Evolutionary conservation across 2,329 filamentous ascomycete genomes (phyloP).

Genomic region (Arthrobotrys conoides): DNA sequence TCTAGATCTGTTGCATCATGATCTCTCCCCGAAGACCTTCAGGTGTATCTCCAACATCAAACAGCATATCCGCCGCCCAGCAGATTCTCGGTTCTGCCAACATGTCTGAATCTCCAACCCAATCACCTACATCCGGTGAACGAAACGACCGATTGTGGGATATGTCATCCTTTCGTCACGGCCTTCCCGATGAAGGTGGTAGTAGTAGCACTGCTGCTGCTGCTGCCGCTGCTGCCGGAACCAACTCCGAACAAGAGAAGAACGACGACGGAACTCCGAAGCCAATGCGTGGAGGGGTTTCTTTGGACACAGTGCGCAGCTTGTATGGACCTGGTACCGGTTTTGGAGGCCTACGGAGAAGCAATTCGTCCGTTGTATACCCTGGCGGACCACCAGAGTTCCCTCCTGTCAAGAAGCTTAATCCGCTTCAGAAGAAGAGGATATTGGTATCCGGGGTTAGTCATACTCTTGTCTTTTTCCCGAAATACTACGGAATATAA

Average conservation of each 20-base stretch:
- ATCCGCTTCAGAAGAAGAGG: conserved; percentile 63
- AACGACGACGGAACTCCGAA: neutral
- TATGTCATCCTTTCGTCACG: conserved; percentile 41
- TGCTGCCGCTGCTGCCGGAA: neutral
- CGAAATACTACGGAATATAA: neutral
- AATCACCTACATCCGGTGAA: conserved; percentile 50
- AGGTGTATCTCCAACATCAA: conserved; percentile 52
- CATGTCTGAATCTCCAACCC: conserved; percentile 52
- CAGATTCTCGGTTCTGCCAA: conserved; percentile 48
- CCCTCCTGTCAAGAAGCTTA: conserved; percentile 63
- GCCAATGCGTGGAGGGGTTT: conserved; percentile 33
- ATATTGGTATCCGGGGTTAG: conserved; percentile 64
- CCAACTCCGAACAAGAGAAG: conserved; percentile 15
- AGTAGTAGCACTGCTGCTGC: neutral
- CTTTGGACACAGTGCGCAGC: conserved; percentile 52
- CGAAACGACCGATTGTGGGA: conserved; percentile 55
- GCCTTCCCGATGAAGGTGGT: conserved; percentile 24
- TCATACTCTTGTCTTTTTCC: conserved; percentile 14
- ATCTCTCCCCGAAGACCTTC: conserved; percentile 57
- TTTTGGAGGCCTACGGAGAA: conserved; percentile 42
- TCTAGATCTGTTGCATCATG: conserved; percentile 41
- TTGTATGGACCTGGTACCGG: conserved; percentile 39
- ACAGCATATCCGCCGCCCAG: conserved; percentile 56
- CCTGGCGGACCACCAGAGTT: conserved; percentile 61
- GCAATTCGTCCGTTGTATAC: conserved; percentile 61